Evolutionary conservation across 2,329 filamentous ascomycete genomes (phyloP).

Genomic region (Diaporthe destruens): DNA sequence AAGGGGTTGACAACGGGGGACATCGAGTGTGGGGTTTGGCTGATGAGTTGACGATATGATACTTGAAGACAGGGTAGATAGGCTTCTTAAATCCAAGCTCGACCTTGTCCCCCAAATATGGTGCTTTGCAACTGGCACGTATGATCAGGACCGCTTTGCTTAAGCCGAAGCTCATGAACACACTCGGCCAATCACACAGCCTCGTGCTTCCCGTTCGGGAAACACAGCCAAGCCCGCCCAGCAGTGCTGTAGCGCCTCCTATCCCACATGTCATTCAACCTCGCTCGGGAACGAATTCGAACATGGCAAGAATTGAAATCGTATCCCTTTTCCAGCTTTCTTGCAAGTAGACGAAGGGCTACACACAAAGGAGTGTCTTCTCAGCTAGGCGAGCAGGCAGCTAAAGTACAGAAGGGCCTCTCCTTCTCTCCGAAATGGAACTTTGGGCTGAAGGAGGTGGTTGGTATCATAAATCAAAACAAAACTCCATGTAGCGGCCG

Average conservation of each 20-base stretch:
- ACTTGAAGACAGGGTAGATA: conserved; percentile 47
- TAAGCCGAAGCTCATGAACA: not conserved
- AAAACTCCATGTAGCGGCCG: conserved; percentile 26
- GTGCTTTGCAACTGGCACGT: not conserved
- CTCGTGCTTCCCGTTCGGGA: not conserved
- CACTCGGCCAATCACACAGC: conserved; percentile 10
- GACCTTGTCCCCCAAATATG: conserved; percentile 47
- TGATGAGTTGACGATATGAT: conserved; percentile 50
- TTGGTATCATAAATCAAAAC: conserved; percentile 35
- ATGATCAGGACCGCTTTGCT: not conserved
- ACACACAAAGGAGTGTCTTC: conserved; percentile 30
- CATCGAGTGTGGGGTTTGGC: conserved; percentile 52
- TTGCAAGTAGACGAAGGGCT: not conserved
- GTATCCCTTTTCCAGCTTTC: not conserved
- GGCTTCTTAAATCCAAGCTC: conserved; percentile 54
- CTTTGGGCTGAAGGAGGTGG: not conserved
- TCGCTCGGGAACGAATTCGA: not conserved
- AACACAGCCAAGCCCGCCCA: conserved; percentile 8
- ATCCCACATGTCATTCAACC: not conserved
- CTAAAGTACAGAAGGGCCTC: conserved; percentile 7
- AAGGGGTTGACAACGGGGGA: conserved; percentile 48
- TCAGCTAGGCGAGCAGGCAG: conserved; percentile 14
- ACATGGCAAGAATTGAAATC: conserved; percentile 14
- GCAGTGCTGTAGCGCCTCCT: not conserved
- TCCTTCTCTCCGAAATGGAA: not conserved